These are phyloP conservation scores for Trichoderma cornu-damae DNA, from an alignment of 2,329 filamentous ascomycete species.

Conservation along the genomic window DNA sequence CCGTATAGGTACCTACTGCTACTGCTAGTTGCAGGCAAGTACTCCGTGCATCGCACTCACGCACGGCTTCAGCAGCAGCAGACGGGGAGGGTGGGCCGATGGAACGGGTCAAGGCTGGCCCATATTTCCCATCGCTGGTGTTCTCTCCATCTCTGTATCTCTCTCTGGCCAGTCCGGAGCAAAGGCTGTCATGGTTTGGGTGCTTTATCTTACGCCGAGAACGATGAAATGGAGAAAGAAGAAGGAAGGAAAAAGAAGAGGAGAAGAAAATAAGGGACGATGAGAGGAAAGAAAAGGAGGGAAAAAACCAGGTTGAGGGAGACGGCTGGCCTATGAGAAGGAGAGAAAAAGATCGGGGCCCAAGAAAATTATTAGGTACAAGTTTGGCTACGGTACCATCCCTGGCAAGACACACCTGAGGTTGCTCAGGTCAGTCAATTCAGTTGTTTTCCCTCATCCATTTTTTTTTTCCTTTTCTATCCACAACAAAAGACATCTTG, in stretches of 20 bases:
- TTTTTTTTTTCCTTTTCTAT: not conserved
- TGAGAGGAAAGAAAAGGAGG: no score
- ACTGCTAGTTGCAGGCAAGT: no score
- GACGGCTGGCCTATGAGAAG: not conserved
- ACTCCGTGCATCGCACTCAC: no score
- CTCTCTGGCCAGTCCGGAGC: not conserved
- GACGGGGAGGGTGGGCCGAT: constrained; percentile 12
- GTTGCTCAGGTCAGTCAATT: not conserved
- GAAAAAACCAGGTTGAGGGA: no score
- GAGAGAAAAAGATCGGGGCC: not conserved
- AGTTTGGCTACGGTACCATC: no score
- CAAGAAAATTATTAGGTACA: not conserved
- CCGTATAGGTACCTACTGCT: no score
- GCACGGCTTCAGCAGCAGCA: no score
- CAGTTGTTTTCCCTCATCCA: not conserved
- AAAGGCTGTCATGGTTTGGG: not conserved
- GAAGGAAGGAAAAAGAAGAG: no score
- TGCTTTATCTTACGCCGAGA: no score
- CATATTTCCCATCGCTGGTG: constrained; percentile 11
- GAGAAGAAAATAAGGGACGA: no score
- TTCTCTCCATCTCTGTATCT: no score
- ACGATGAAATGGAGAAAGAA: no score
- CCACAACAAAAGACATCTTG: not conserved
- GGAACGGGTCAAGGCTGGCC: not conserved
- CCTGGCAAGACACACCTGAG: not conserved